Conservation (phyloP, 306 rosid species). For the Sicyos edulis region DNA sequence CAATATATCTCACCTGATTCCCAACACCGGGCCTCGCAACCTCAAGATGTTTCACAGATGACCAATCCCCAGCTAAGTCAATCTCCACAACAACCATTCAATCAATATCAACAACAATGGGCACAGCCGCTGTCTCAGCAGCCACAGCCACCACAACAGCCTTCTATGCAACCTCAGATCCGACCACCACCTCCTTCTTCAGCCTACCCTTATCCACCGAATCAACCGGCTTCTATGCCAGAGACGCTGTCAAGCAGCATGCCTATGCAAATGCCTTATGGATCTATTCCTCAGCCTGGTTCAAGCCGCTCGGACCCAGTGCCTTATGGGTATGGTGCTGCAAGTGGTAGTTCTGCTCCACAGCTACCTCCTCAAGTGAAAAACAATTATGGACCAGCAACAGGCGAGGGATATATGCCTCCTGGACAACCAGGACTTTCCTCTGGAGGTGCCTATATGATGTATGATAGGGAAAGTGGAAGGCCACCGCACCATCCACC, state of each 20-base stretch:
- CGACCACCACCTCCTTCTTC: constrained; percentile 22
- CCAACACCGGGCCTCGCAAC: constrained; percentile 17
- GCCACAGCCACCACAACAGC: constrained; percentile 19
- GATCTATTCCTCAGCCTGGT: constrained; percentile 59
- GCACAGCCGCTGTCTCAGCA: constrained; percentile 7
- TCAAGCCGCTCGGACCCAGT: constrained; percentile 53
- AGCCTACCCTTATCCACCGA: constrained; percentile 19
- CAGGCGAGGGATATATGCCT: not conserved
- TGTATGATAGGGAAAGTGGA: constrained; percentile 77
- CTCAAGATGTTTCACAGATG: constrained; percentile 40
- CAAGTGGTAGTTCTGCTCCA: constrained; percentile 58
- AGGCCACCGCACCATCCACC: constrained; percentile 32
- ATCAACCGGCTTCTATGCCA: constrained; percentile 19
- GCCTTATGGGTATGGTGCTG: constrained; percentile 63
- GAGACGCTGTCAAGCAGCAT: constrained; percentile 20
- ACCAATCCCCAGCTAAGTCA: constrained; percentile 21
- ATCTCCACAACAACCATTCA: constrained; percentile 16
- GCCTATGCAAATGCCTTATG: constrained; percentile 79
- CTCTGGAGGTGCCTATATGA: constrained; percentile 64
- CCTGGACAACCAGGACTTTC: constrained; percentile 14
- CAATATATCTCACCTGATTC: constrained; percentile 18
- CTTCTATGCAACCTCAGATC: constrained; percentile 18
- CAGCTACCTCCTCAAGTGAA: constrained; percentile 72
- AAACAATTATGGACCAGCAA: constrained; percentile 43
- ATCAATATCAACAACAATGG: constrained; percentile 26